These are phyloP conservation scores for Coelastrella sp. DNA, from an alignment of 139 green algal species.

Conservation along the genomic window DNA sequence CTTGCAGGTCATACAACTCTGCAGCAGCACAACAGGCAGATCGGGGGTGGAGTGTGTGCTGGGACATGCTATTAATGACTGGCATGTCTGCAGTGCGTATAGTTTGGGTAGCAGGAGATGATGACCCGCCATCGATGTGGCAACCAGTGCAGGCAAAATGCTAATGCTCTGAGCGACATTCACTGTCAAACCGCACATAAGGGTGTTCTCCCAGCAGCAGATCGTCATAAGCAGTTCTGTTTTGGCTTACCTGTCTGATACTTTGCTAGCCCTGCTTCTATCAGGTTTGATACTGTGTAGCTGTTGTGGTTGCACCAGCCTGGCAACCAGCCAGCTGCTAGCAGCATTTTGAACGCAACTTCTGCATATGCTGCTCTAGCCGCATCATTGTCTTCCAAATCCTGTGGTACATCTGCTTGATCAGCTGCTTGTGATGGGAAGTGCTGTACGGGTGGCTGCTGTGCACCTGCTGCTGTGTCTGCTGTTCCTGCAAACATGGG, in stretches of 20 bases:
- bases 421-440: conserved; percentile 23
- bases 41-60: too few species aligned
- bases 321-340: conserved; percentile 30
- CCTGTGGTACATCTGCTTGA: not conserved
- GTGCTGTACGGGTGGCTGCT: not conserved
- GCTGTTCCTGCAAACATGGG: not conserved
- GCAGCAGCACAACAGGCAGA: not conserved
- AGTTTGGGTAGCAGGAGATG: too few species aligned
- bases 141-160: not conserved
- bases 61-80: too few species aligned
- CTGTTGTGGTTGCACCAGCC: conserved; percentile 11
- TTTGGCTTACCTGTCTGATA: conserved; percentile 20
- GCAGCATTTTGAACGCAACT: conserved; percentile 27
- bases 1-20: conserved; percentile 43
- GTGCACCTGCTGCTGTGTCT: not conserved
- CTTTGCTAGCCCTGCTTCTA: conserved; percentile 10
- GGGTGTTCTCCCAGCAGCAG: not conserved
- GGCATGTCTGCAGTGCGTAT: too few species aligned
- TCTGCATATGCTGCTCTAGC: conserved; percentile 20
- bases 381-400: conserved; percentile 26
- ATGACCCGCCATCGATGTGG: too few species aligned
- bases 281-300: conserved; percentile 25
- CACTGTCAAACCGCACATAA: too few species aligned
- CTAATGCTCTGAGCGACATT: not conserved
- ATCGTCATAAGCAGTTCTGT: not conserved